Percentiles rank a stretch among this genome's conserved stretches.
These are phyloP conservation scores for Phialocephala sp. DNA, from an alignment of 2,329 filamentous ascomycete species.

Conservation along the genomic window DNA sequence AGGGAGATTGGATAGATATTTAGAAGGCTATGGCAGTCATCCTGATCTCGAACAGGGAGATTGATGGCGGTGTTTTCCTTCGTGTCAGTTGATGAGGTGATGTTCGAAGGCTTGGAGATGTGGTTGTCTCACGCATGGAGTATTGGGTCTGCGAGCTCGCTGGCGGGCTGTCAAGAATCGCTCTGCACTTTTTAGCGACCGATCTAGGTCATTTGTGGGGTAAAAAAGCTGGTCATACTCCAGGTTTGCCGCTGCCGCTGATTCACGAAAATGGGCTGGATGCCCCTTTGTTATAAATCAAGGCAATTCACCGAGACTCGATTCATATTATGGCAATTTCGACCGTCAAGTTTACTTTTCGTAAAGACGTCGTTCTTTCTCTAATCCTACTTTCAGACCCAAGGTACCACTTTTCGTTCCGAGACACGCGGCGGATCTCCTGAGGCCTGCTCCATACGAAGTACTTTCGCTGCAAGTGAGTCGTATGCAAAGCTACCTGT, in stretches of 20 bases:
- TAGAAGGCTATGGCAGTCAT: constrained; percentile 12
- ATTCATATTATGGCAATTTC: background rate
- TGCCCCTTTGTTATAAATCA: constrained; percentile 1
- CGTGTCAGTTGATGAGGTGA: constrained; percentile 16
- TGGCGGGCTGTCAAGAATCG: constrained; percentile 10
- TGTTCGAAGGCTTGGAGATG: constrained; percentile 14
- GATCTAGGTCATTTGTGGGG: constrained; percentile 13
- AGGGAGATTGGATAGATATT: constrained; percentile 11
- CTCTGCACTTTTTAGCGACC: constrained; percentile 7
- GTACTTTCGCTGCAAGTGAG: background rate
- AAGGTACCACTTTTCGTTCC: constrained; percentile 1
- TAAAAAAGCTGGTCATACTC: constrained; percentile 8
- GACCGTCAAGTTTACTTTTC: background rate
- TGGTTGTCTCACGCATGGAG: constrained; percentile 21
- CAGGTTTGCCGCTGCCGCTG: constrained; percentile 1
- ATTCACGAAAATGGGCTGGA: constrained; percentile 1
- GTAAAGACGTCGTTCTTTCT: constrained; percentile 1
- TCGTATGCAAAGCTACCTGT: background rate
- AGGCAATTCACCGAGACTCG: background rate
- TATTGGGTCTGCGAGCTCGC: constrained; percentile 17
- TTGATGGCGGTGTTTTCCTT: background rate
- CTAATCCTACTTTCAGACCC: background rate
- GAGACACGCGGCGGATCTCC: constrained; percentile 5
- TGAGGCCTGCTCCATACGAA: background rate
- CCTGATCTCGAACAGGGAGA: background rate